Evolutionary conservation across 805 yeast genomes (phyloP), one percentile per base, ranked within the genome.

Genomic region (Cyberlindnera bimundalis): DNA sequence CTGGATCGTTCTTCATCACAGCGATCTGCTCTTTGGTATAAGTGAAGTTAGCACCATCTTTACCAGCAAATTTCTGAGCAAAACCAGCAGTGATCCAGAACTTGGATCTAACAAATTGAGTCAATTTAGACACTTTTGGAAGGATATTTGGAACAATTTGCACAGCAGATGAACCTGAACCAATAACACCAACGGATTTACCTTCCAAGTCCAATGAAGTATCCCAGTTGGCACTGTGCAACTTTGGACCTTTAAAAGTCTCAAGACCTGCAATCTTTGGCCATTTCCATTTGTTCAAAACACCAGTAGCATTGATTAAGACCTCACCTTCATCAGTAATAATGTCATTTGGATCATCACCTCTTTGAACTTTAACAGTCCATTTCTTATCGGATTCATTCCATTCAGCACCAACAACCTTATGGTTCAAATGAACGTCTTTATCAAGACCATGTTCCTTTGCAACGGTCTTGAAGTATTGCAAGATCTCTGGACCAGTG

Each of bases 71-170:
- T 16, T 32, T 32, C 27, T 32, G 35, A 10, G 35, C 35, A 32
- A 32, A 32, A n/a, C 35, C 35, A 20, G 35, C 35, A 3, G 35
- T 32, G 35, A 32, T 32, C 35, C 35, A 32, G 35, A 32, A 32
- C 26, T 23, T 32, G 17, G 27, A 21, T 32, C 35, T 32, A 13
- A 32, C 35, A 14, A 32, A 32, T 21, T 32, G 35, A 13, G 27
- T 32, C 18, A 23, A 14, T 13, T 21, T 23, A 10, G 35, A 32
- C 6, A 32, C 35, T 3, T 11, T 14, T 21, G 17, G 12, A 11
- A 32, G 14, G 17, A 32, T 32, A 16, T 32, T 32, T 32, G 35
- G 35, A n/a, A 32, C 35, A 14, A 32, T 32, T 27, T 32, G 35
- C 9, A 32, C 28, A 21, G 35, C 35, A 21, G 18, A n/a, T 8